These are phyloP conservation scores for Cryoendolithus antarcticus DNA, from an alignment of 2,329 filamentous ascomycete genomes.

Conservation along the genomic window DNA sequence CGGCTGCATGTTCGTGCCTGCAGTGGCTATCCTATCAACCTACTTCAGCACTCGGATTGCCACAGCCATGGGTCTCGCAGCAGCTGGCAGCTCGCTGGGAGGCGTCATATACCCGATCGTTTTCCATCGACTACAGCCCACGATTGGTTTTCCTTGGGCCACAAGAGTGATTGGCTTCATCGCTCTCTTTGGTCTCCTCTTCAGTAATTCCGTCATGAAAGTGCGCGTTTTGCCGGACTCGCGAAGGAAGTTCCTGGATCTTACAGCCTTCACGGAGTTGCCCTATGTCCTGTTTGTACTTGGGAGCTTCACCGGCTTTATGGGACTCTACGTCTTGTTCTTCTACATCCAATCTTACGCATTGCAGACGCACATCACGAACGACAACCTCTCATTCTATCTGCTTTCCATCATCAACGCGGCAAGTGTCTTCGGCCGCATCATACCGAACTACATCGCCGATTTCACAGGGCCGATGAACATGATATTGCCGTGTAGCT, in stretches of 20 bases:
- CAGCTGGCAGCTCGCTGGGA: conserved; percentile 13
- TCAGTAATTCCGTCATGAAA: conserved; percentile 31
- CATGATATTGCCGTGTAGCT: conserved; percentile 32
- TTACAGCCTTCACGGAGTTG: conserved; percentile 29
- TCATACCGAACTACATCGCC: conserved; percentile 33
- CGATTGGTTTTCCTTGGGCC: conserved; percentile 51
- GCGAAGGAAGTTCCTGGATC: conserved; percentile 31
- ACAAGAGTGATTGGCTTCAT: conserved; percentile 55
- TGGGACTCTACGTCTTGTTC: conserved; percentile 38
- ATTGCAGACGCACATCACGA: conserved; percentile 40
- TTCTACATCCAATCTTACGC: conserved; percentile 49
- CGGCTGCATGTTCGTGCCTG: conserved; percentile 50
- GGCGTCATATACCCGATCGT: conserved; percentile 24
- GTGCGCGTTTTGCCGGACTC: conserved; percentile 33
- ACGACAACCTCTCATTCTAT: conserved; percentile 49
- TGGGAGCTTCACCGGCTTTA: conserved; percentile 33
- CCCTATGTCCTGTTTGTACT: conserved; percentile 31
- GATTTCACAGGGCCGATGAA: conserved; percentile 36
- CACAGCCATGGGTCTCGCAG: conserved; percentile 46
- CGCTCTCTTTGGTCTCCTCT: conserved; percentile 35
- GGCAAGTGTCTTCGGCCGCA: conserved; percentile 36
- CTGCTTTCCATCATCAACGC: conserved; percentile 56
- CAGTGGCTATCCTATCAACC: conserved; percentile 48
- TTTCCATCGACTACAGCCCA: conserved; percentile 45
- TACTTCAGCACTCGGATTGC: conserved; percentile 46